phyloP scores from a whole-genome alignment of 2,329 filamentous ascomycete species.

The Septoria linicola region DNA sequence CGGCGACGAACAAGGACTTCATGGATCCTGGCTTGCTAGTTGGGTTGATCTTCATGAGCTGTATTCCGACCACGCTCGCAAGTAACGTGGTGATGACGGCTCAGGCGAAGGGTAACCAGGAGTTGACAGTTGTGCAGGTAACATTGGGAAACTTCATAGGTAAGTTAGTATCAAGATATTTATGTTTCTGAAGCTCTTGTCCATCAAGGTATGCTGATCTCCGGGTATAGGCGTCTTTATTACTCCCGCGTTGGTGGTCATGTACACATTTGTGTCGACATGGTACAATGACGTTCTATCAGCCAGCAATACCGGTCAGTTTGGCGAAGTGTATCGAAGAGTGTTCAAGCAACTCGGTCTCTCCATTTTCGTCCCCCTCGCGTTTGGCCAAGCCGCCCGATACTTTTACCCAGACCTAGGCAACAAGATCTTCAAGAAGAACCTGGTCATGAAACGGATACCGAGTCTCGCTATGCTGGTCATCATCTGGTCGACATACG shows the following conservation, averaged over 20 bases:
- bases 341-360: slow-evolving; percentile 69
- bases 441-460: slow-evolving; percentile 48
- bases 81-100: slow-evolving; percentile 74
- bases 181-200: too few species aligned
- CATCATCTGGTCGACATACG: slow-evolving; percentile 66
- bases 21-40: slow-evolving; percentile 66
- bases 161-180: too few species aligned
- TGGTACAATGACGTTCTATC: slow-evolving; percentile 59
- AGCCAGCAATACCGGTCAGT: slow-evolving; percentile 53
- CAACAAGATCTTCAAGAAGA: slow-evolving; percentile 55
- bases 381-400: slow-evolving; percentile 60
- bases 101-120: slow-evolving; percentile 62
- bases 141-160: slow-evolving; percentile 69
- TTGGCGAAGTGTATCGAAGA: slow-evolving; percentile 62
- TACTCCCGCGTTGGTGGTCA: slow-evolving; percentile 62
- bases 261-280: slow-evolving; percentile 54
- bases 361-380: slow-evolving; percentile 64
- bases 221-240: slow-evolving; percentile 55
- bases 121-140: slow-evolving; percentile 57
- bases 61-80: slow-evolving; percentile 69
- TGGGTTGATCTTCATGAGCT: slow-evolving; percentile 66
- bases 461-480: slow-evolving; percentile 48
- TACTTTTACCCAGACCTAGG: slow-evolving; percentile 56
- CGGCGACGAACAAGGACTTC: slow-evolving; percentile 49
- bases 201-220: slow-evolving; percentile 3